Percentiles rank a stretch among this genome's conserved stretches.
These are phyloP conservation scores for Malus fusca DNA, from an alignment of 306 rosid species.

Conservation along the genomic window DNA sequence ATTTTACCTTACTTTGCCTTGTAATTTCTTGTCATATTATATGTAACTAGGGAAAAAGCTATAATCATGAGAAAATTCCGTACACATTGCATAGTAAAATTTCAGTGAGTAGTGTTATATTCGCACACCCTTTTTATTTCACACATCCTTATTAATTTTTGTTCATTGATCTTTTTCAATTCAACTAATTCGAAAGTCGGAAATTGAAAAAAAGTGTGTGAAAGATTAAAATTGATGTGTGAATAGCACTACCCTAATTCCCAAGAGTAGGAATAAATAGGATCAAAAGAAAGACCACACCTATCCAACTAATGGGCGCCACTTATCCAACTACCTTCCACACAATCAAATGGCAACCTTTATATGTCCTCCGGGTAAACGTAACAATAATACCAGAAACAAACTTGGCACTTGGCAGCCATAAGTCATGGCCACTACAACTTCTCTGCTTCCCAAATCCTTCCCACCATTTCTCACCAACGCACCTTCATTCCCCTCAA, in stretches of 20 bases:
- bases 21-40: no score
- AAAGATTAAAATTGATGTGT: no score
- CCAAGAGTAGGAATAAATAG: background rate
- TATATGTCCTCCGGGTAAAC: background rate
- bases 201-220: no score
- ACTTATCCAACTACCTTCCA: conserved; percentile 83
- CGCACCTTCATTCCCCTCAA: conserved; percentile 40
- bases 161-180: no score
- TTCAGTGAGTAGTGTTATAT: no score
- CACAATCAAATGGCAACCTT: conserved; percentile 29
- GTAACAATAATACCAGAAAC: background rate
- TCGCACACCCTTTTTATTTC: no score
- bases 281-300: background rate
- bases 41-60: no score
- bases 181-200: no score
- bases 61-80: background rate
- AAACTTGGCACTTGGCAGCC: background rate
- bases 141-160: no score
- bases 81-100: background rate
- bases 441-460: conserved; percentile 44
- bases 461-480: conserved; percentile 50
- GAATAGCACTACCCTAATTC: no score
- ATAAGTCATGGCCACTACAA: conserved; percentile 50
- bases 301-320: conserved; percentile 24
- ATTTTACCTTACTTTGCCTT: no score